Percentiles rank a stretch among this genome's conserved stretches.
These are phyloP conservation scores for Penicillium turbatum DNA, from an alignment of 495 filamentous ascomycete genomes.

Conservation along the genomic window DNA sequence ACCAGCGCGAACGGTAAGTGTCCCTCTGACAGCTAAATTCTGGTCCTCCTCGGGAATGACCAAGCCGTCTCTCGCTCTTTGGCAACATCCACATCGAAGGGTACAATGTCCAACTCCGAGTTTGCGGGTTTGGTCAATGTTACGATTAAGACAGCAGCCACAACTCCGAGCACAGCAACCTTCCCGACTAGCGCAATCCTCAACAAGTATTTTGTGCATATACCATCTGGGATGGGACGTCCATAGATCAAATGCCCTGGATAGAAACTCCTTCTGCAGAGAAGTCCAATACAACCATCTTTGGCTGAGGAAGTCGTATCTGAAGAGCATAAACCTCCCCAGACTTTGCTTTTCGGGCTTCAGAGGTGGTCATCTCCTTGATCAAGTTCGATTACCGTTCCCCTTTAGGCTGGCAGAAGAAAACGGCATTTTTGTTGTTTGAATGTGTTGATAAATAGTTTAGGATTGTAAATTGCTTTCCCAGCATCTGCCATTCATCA, in stretches of 20 bases:
- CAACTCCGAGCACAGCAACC: constrained; percentile 8
- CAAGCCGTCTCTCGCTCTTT: neutral
- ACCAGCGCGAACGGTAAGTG: too few species aligned
- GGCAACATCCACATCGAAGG: constrained; percentile 9
- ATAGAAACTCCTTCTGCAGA: neutral
- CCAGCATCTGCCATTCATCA: too few species aligned
- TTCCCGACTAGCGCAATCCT: constrained; percentile 5
- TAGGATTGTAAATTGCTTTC: too few species aligned
- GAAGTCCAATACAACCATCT: neutral
- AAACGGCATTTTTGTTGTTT: too few species aligned
- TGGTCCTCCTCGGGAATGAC: too few species aligned
- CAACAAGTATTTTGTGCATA: constrained; percentile 1
- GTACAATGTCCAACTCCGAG: constrained; percentile 11
- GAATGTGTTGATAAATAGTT: too few species aligned
- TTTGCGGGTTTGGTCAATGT: neutral
- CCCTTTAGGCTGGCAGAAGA: too few species aligned
- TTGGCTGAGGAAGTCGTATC: neutral
- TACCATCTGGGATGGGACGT: constrained; percentile 9
- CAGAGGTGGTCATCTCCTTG: too few species aligned
- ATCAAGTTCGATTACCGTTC: too few species aligned
- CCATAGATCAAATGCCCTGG: neutral
- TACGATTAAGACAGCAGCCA: constrained; percentile 8
- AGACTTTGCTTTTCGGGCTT: too few species aligned
- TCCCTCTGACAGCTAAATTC: too few species aligned
- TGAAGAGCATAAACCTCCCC: too few species aligned